Evolutionary conservation across 1,284 basidiomycete species (phyloP), one percentile per base, ranked within the genome.

Genomic region (Hymenochaete sp.): DNA sequence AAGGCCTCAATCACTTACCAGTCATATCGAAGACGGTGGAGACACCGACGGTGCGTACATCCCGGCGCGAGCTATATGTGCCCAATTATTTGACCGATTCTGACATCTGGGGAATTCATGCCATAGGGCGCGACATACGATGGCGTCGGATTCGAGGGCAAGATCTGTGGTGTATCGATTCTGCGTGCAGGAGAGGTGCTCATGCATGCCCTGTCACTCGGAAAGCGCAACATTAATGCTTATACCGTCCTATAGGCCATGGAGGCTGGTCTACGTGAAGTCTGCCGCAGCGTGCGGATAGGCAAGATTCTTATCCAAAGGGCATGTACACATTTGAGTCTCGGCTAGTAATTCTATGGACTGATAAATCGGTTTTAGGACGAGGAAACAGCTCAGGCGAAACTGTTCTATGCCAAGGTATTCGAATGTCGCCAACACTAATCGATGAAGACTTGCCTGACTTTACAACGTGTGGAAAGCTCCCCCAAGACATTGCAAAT

Each of bases 301-400:
- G 89, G 89, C 28, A 92, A 97, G 71, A 96, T 96, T 56, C 70
- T 97, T 38, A 96, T 97, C 52, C 93, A 96, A 65, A 67, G 93
- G 59, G 90, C 91, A 60, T 52, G 69, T 58, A 1, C 25, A 21
- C 19, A 3, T 13, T 16, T 18, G 9, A 10, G 21, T 10, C 26
- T 59, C 51, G 28, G 35, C 31, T 10, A 18, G 25, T 13, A 19
- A n/a, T 24, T 18, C 28, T 32, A 41, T 24, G 35, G 14, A 35
- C 21, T 9, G 47, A 1, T 25, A 13, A 39, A 19, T n/a, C 39
- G 38, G 44, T 47, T 53, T 14, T 54, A 93, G 86, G 92, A 96
- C 57, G 93, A 96, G 64, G 90, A 93, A 59, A 97, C 93, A 0
- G 74, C 84, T 0, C 73, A 82, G 47, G 85, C 93, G 1, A 95